Base-by-base conservation (phyloP, 2,329 filamentous ascomycete species). In the Colletotrichum tofieldiae region DNA sequence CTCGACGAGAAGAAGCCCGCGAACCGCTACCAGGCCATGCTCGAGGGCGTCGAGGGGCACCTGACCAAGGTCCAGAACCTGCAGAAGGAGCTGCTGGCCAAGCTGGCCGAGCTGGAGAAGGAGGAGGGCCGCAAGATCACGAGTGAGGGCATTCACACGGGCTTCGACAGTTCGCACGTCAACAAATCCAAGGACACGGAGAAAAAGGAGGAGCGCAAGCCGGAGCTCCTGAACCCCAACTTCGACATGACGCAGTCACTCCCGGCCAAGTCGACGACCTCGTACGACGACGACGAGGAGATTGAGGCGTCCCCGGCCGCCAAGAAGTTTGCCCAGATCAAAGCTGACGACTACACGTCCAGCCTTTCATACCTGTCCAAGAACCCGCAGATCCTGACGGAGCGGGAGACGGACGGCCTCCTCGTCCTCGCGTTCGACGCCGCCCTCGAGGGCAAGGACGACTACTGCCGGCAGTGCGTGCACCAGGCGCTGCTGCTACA, bases 401-500 rank as follows among this genome's bases (percentile, higher is more conserved):
- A 98, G 83, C 91, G 89, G 75, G 95, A 98, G 81, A 96, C 95
- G 1, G 96, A 99, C 79, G 96, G 94, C 20, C 87, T 99, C 12
- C 87, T 99, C 18, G 92, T 98, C 62, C 90, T 98, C 82, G 96
- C 95, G 0, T 98, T 99, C 83, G 95, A 98, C 80, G 91, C 92
- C 0, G 93, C 96, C 75, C 89, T 97, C 71, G 92, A 94, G 75
- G 90, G 90, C 67, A 90, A 93, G 75, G 90, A 93, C 67, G 92
- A 94, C n/a, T 90, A 93, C 76, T 91, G 94, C 5, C 90, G 92
- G 59, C 94, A 96, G 81, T 98, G 92, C 82, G 95, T 99, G 29
- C 96, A 99, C 83, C 95, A 98, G 81, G 96, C 93, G 3, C 87
- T 98, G 20, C 87, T 99, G 16, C 85, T 99, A 51, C 96, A 99